These are phyloP conservation scores for Mycena filopes DNA, from an alignment of 768 basidiomycete species.

Conservation along the genomic window DNA sequence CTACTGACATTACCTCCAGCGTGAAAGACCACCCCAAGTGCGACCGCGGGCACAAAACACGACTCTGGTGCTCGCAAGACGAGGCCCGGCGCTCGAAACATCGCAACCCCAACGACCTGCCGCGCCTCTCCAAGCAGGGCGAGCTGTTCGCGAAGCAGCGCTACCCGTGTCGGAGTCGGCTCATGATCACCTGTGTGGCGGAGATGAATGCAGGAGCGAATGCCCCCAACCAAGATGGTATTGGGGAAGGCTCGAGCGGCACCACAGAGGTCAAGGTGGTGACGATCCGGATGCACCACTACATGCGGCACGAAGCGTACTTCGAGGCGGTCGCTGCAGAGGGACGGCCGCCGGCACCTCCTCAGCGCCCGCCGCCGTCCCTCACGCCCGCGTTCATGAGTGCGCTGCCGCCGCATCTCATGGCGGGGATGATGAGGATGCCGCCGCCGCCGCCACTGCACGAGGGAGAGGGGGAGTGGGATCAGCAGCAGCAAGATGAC, in stretches of 20 bases:
- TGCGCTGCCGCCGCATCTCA: slow-evolving; percentile 18
- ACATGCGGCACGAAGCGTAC: slow-evolving; percentile 40
- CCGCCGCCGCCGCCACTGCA: slow-evolving; percentile 21
- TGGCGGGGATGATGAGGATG: not conserved
- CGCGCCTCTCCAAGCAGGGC: slow-evolving; percentile 50
- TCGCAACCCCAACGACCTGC: slow-evolving; percentile 42
- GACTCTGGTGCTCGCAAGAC: slow-evolving; percentile 64
- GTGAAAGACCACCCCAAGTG: slow-evolving; percentile 62
- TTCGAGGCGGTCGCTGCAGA: slow-evolving; percentile 31
- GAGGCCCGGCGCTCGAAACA: slow-evolving; percentile 54
- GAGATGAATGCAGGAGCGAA: slow-evolving; percentile 35
- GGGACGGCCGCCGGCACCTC: not conserved
- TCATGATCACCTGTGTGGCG: slow-evolving; percentile 58
- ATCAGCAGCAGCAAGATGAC: not conserved
- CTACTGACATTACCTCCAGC: slow-evolving; percentile 35
- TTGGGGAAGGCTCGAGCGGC: not conserved
- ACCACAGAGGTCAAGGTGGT: slow-evolving; percentile 36
- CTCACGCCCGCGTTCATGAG: slow-evolving; percentile 6
- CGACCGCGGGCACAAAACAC: slow-evolving; percentile 60
- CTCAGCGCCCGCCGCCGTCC: not conserved
- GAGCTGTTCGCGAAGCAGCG: slow-evolving; percentile 52
- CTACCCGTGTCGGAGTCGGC: slow-evolving; percentile 57
- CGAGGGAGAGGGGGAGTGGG: slow-evolving; percentile 25
- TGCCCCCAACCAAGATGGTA: too few species aligned
- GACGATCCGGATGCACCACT: slow-evolving; percentile 57